A percentile compares a stretch with the other conserved stretches of the same genome.
Evolutionary conservation across 768 basidiomycete genomes (phyloP).

Genomic region (Clavaria fumosa): DNA sequence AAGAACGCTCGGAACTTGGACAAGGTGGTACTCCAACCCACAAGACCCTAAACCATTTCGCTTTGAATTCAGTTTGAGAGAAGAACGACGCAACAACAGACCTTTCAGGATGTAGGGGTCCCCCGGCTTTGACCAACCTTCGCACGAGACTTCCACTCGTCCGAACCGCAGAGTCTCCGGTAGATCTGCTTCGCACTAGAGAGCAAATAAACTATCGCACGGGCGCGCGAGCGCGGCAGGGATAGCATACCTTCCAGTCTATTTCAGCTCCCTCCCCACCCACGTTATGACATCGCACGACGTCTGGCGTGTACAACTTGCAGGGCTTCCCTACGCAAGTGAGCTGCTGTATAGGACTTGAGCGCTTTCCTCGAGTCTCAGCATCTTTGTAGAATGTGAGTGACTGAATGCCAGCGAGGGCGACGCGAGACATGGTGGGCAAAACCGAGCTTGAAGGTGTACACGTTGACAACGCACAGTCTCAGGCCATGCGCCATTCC

Average conservation of each 20-base stretch:
- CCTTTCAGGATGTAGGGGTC: constrained; percentile 82
- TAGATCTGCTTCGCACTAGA: constrained; percentile 78
- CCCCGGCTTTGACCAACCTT: constrained; percentile 76
- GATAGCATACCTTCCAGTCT: constrained; percentile 69
- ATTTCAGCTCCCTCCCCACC: constrained; percentile 68
- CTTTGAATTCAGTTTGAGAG: neutral
- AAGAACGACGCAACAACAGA: constrained; percentile 14
- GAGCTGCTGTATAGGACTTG: constrained; percentile 59
- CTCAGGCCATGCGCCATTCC: too few relatives aligned
- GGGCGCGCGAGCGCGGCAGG: neutral
- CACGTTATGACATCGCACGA: constrained; percentile 68
- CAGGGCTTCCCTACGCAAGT: constrained; percentile 72
- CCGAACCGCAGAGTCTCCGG: constrained; percentile 75
- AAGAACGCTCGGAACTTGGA: constrained; percentile 43
- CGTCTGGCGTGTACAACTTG: constrained; percentile 62
- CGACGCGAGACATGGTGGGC: constrained; percentile 46
- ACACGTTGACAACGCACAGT: too few relatives aligned
- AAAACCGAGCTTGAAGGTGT: too few relatives aligned
- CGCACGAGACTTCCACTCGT: constrained; percentile 72
- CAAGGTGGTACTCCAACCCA: constrained; percentile 69
- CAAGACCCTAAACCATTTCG: constrained; percentile 51
- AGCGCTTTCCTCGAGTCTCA: constrained; percentile 51
- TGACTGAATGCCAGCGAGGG: constrained; percentile 55
- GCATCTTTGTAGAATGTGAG: constrained; percentile 65
- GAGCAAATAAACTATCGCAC: neutral